These are phyloP conservation scores for Kwoniella heveanensis DNA, from an alignment of 768 basidiomycete genomes.

Conservation along the genomic window DNA sequence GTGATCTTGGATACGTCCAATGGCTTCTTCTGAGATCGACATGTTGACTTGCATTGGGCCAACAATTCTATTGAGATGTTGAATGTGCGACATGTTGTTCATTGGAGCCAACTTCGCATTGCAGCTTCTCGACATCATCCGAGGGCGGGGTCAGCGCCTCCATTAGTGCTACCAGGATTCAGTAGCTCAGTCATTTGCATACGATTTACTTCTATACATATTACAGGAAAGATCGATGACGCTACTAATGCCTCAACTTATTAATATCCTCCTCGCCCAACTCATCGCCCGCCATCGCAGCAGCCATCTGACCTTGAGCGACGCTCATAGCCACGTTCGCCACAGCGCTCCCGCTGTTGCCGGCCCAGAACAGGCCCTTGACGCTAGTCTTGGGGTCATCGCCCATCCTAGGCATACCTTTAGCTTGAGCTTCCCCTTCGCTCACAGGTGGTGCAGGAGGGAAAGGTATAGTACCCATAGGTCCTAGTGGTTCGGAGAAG, in stretches of 20 bases:
- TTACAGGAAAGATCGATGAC: not conserved
- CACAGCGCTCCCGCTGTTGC: conserved; percentile 29
- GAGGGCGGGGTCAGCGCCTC: too few relatives aligned
- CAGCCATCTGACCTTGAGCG: conserved; percentile 34
- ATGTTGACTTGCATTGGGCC: too few relatives aligned
- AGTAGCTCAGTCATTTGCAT: too few relatives aligned
- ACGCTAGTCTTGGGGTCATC: conserved; percentile 33
- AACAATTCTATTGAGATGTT: too few relatives aligned
- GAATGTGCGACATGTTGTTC: too few relatives aligned
- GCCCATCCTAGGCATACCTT: conserved; percentile 27
- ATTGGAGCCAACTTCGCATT: too few relatives aligned
- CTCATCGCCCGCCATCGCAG: conserved; percentile 21
- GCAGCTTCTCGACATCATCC: too few relatives aligned
- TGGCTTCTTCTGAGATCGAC: too few relatives aligned
- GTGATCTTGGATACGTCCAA: too few relatives aligned
- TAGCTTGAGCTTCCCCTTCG: not conserved
- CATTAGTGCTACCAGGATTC: too few relatives aligned
- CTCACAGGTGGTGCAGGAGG: not conserved
- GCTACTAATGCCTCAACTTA: not conserved
- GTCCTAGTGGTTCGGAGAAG: not conserved
- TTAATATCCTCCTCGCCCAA: conserved; percentile 33
- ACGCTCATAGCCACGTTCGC: conserved; percentile 34
- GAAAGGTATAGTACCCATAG: conserved; percentile 15
- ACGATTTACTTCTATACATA: too few relatives aligned
- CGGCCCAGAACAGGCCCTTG: conserved; percentile 38